Evolutionary conservation across 1,139 yeast species (phyloP).

Genomic region (Blastobotrys arbuscula): DNA sequence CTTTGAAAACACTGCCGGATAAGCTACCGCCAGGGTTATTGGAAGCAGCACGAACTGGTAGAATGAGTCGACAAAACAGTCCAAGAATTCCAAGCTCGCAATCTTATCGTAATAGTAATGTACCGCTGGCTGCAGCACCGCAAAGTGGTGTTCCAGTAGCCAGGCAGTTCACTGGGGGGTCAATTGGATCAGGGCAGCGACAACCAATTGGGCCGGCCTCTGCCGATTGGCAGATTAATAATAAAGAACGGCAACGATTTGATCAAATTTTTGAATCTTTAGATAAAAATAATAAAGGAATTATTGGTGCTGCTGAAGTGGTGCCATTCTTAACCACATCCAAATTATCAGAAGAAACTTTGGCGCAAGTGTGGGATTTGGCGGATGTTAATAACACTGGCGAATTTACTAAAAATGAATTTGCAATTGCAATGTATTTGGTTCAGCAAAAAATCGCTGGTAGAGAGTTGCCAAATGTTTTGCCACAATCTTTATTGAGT

Average conservation of each 20-base stretch:
- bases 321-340: conserved; percentile 89
- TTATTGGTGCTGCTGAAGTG: conserved; percentile 62
- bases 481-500: conserved; percentile 32
- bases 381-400: conserved; percentile 90
- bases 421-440: conserved; percentile 88
- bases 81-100: conserved; percentile 13
- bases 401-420: conserved; percentile 70
- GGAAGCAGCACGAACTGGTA: conserved; percentile 25
- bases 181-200: conserved; percentile 8
- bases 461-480: conserved; percentile 56
- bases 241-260: conserved; percentile 69
- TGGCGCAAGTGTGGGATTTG: conserved; percentile 92
- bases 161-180: conserved; percentile 20
- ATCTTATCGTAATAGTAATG: neutral
- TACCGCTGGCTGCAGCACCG: conserved; percentile 8
- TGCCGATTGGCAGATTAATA: conserved; percentile 39
- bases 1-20: conserved; percentile 62
- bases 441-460: conserved; percentile 83
- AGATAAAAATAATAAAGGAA: conserved; percentile 60
- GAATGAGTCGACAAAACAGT: conserved; percentile 21
- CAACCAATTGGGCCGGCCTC: conserved; percentile 12
- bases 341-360: conserved; percentile 72
- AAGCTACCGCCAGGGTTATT: conserved; percentile 47
- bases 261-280: conserved; percentile 72
- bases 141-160: too few species aligned